Base-by-base conservation (phyloP, 768 basidiomycete genomes). In the Scleroderma bovista region DNA sequence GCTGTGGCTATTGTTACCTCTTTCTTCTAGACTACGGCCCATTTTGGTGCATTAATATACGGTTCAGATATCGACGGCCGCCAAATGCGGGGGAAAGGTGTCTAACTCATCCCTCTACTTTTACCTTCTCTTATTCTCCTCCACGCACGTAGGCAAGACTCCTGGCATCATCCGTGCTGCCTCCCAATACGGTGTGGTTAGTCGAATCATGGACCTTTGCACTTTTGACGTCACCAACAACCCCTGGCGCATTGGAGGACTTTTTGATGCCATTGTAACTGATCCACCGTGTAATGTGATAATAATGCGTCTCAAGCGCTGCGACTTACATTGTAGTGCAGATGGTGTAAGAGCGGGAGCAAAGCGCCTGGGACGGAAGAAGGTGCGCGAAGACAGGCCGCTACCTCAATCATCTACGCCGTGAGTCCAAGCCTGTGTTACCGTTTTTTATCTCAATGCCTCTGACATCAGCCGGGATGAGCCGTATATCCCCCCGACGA, bases 1-100 rank as follows among this genome's bases (percentile, higher is more conserved):
- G 3, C 6, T 33, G 19, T 51, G 46, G 34, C 51, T 11, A 22
- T 48, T 50, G 11, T 44, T 42, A 32, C 37, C 19, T 33, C 17
- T 38, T 22, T 10, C 39, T 24, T 31, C 11, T 61, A 93, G 90
- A 89, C 93, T 0, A 77, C 80, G 3, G 89, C 93, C 0, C 77
- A 91, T 60, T 97, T 94, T 57, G 96, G 96, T 2, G 86, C 93
- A 1, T 67, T 82, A 23, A 80, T 93, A 1, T 83, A 88, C 48
- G 96, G 95, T 16, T 93, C 91, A 16, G 96, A 98, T 64, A 97
- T 99, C 44, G 95, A 98, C 60, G 96, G 96, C 0, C 77, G 96
- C 37, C 95, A 98, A 63, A 94, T 98, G 87, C 75, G 93, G 52
- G 96, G 96, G 16, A 95, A 91, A 77, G 79, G 93, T 86, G 33